Conservation (phyloP, 1,139 yeast species). For the Suhomyces bribrorum region DNA sequence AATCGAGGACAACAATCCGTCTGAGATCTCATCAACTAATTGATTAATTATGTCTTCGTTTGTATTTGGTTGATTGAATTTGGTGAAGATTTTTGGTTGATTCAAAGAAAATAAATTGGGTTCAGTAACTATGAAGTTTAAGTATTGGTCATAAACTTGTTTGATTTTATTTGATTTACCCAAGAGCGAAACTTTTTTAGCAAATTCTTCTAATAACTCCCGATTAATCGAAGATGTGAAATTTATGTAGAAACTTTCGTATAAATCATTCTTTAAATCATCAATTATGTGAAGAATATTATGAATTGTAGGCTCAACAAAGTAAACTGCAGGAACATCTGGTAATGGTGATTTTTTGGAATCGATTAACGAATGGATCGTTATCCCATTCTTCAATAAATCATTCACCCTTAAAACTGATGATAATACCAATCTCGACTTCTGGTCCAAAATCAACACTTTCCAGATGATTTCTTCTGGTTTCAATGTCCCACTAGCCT, state of each 20-base stretch:
- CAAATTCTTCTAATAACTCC: conserved; percentile 82
- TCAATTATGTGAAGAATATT: conserved; percentile 68
- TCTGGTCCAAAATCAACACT: conserved; percentile 79
- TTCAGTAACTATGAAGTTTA: conserved; percentile 90
- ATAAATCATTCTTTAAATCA: conserved; percentile 72
- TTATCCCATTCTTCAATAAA: conserved; percentile 81
- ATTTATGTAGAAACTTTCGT: conserved; percentile 79
- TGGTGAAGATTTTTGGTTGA: conserved; percentile 61
- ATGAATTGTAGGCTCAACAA: conserved; percentile 81
- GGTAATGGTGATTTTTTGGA: conserved; percentile 76
- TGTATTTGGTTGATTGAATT: conserved; percentile 68
- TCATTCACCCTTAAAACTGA: conserved; percentile 91
- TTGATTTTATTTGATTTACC: conserved; percentile 71
- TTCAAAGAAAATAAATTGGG: conserved; percentile 86
- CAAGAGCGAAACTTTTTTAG: conserved; percentile 72
- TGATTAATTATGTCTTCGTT: conserved; percentile 72
- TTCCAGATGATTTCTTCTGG: conserved; percentile 81
- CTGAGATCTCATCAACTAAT: conserved; percentile 69
- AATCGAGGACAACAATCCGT: conserved; percentile 77
- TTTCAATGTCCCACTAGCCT: conserved; percentile 50
- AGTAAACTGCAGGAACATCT: conserved; percentile 93
- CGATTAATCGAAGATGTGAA: conserved; percentile 81
- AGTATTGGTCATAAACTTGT: conserved; percentile 91
- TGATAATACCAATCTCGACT: conserved; percentile 82
- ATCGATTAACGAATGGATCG: conserved; percentile 77